Evolutionary conservation across 1,284 basidiomycete genomes (phyloP).

Genomic region (Takashimella koratensis): DNA sequence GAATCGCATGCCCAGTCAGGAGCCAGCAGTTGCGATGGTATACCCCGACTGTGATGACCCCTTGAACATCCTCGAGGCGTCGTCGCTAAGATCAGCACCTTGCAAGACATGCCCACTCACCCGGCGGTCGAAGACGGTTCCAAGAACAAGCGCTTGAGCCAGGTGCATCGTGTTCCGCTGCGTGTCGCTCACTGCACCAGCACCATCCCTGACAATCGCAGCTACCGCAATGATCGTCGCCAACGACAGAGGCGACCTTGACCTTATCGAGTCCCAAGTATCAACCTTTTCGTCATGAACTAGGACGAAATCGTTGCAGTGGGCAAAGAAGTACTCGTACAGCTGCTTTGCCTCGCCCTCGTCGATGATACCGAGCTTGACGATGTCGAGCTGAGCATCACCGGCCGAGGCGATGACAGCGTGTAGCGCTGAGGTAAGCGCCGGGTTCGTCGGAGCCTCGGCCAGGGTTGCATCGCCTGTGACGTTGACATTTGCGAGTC

Average conservation of each 20-base stretch:
- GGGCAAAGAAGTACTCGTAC: slow-evolving; percentile 73
- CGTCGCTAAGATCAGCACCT: slow-evolving; percentile 52
- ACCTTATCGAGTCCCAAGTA: slow-evolving; percentile 69
- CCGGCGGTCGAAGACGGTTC: neutral
- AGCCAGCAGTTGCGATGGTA: slow-evolving; percentile 9
- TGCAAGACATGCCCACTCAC: slow-evolving; percentile 57
- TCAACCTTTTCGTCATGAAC: slow-evolving; percentile 69
- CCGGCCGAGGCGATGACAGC: no score
- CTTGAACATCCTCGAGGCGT: slow-evolving; percentile 66
- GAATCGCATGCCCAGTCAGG: slow-evolving; percentile 62
- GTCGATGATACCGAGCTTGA: slow-evolving; percentile 56
- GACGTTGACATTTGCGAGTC: no score
- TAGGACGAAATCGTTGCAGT: slow-evolving; percentile 80
- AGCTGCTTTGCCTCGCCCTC: slow-evolving; percentile 72
- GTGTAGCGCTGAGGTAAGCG: no score
- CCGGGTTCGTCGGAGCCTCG: no score
- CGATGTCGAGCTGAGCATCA: slow-evolving; percentile 10
- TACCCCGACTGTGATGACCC: slow-evolving; percentile 56
- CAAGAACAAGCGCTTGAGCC: slow-evolving; percentile 28
- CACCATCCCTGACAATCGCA: no score
- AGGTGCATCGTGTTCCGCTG: no score
- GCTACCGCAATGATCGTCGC: no score
- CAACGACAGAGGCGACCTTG: slow-evolving; percentile 77
- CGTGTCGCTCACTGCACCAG: no score
- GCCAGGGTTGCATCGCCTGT: no score